These are phyloP conservation scores for Fusarium nisikadoi DNA, from an alignment of 2,329 filamentous ascomycete genomes.

Conservation along the genomic window DNA sequence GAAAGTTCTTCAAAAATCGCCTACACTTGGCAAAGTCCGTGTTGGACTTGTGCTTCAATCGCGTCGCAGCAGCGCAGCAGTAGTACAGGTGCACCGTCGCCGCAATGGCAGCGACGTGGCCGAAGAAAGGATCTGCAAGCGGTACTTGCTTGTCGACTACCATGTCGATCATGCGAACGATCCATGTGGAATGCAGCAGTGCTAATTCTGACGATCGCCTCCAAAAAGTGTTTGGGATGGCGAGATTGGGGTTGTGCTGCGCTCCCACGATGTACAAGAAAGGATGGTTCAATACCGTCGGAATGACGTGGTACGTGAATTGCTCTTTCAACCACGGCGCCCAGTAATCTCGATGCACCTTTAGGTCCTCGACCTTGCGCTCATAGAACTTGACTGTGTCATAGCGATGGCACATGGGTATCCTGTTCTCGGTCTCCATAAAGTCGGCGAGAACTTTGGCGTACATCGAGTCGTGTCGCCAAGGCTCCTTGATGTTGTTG, in stretches of 20 bases:
- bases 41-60: slow-evolving; percentile 62
- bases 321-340: slow-evolving; percentile 63
- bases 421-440: slow-evolving; percentile 61
- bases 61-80: slow-evolving; percentile 60
- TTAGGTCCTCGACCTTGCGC: slow-evolving; percentile 58
- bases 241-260: slow-evolving; percentile 62
- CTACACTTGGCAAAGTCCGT: slow-evolving; percentile 63
- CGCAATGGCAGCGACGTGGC: slow-evolving; percentile 61
- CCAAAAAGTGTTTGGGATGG: slow-evolving; percentile 66
- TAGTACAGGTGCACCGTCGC: slow-evolving; percentile 65
- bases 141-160: slow-evolving; percentile 60
- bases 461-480: slow-evolving; percentile 63
- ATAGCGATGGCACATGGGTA: slow-evolving; percentile 62
- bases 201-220: slow-evolving; percentile 62
- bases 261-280: slow-evolving; percentile 64
- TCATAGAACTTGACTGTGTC: slow-evolving; percentile 64
- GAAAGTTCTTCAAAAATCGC: slow-evolving; percentile 60
- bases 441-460: slow-evolving; percentile 61
- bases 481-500: slow-evolving; percentile 60
- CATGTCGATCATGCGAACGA: slow-evolving; percentile 65
- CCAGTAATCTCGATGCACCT: slow-evolving; percentile 60
- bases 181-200: slow-evolving; percentile 63
- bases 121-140: slow-evolving; percentile 63
- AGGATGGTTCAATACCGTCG: slow-evolving; percentile 63
- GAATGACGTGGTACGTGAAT: slow-evolving; percentile 63